Percentiles rank a stretch among this genome's conserved stretches.
Evolutionary conservation across 2,329 filamentous ascomycete species (phyloP).

Genomic region (Calonectria pseudoreteaudii): DNA sequence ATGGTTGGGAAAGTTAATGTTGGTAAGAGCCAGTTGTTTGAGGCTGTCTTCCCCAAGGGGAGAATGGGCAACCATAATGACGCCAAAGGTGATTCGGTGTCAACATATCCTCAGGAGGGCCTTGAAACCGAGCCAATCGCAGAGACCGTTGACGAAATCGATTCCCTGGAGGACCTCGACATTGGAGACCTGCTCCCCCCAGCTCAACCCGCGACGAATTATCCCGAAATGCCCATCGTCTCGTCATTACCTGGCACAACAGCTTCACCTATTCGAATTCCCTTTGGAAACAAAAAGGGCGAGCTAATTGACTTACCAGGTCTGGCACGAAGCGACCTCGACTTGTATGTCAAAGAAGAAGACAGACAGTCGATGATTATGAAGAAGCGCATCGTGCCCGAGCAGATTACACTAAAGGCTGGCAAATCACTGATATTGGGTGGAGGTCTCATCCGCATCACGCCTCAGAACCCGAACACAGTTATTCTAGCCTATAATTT

Average conservation of each 20-base stretch:
- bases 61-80: constrained; percentile 55
- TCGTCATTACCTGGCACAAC: constrained; percentile 93
- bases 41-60: constrained; percentile 86
- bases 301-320: constrained; percentile 96
- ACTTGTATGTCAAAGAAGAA: constrained; percentile 75
- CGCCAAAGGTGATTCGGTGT: constrained; percentile 22
- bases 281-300: constrained; percentile 86
- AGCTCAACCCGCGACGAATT: constrained; percentile 77
- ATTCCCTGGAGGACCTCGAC: constrained; percentile 46
- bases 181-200: constrained; percentile 78
- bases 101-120: constrained; percentile 29
- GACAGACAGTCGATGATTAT: constrained; percentile 80
- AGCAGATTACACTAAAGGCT: constrained; percentile 78
- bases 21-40: constrained; percentile 93
- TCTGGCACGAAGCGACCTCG: constrained; percentile 79
- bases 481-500: constrained; percentile 88
- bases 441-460: constrained; percentile 85
- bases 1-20: constrained; percentile 99
- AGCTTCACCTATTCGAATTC: constrained; percentile 92
- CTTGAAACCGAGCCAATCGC: constrained; percentile 39
- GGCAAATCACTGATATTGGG: constrained; percentile 86
- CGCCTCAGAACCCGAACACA: constrained; percentile 71
- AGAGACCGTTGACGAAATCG: constrained; percentile 33
- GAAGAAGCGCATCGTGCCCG: constrained; percentile 78
- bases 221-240: constrained; percentile 86